These are phyloP conservation scores for Gillenia trifoliata DNA, from an alignment of 306 rosid species.

Conservation along the genomic window DNA sequence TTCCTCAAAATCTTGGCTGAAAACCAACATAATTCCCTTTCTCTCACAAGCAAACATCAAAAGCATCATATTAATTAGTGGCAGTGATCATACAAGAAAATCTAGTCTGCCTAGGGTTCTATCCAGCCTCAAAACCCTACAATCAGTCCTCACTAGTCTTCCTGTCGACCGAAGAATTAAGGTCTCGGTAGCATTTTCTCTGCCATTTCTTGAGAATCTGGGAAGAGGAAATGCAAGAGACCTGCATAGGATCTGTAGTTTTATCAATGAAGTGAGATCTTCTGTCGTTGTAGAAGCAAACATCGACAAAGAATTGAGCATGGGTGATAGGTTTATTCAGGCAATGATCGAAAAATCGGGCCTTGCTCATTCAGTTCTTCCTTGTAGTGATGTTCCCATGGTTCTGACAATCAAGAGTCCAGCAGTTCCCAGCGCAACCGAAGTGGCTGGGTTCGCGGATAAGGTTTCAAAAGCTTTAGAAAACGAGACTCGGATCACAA, in stretches of 20 bases:
- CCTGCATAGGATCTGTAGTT: slow-evolving; percentile 31
- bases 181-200: slow-evolving; percentile 55
- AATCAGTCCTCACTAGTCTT: slow-evolving; percentile 34
- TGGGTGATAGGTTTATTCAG: slow-evolving; percentile 38
- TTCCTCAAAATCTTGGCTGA: slow-evolving; percentile 32
- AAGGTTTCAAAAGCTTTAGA: slow-evolving; percentile 41
- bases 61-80: slow-evolving; percentile 40
- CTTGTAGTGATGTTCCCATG: slow-evolving; percentile 48
- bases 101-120: slow-evolving; percentile 32
- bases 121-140: slow-evolving; percentile 35
- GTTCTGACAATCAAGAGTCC: slow-evolving; percentile 39
- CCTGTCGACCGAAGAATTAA: slow-evolving; percentile 29
- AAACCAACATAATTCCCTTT: slow-evolving; percentile 30
- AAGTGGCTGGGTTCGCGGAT: slow-evolving; percentile 34
- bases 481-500: slow-evolving; percentile 26
- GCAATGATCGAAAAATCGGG: slow-evolving; percentile 31
- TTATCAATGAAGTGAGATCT: slow-evolving; percentile 39
- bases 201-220: slow-evolving; percentile 40
- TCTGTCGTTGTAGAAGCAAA: slow-evolving; percentile 44
- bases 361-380: slow-evolving; percentile 38
- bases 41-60: slow-evolving; percentile 35
- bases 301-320: slow-evolving; percentile 33
- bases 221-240: slow-evolving; percentile 21
- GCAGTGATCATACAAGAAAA: slow-evolving; percentile 22
- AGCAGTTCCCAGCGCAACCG: slow-evolving; percentile 30